Evolutionary conservation across 2,329 filamentous ascomycete species (phyloP).

Genomic region (Cadophora luteo-olivacea): DNA sequence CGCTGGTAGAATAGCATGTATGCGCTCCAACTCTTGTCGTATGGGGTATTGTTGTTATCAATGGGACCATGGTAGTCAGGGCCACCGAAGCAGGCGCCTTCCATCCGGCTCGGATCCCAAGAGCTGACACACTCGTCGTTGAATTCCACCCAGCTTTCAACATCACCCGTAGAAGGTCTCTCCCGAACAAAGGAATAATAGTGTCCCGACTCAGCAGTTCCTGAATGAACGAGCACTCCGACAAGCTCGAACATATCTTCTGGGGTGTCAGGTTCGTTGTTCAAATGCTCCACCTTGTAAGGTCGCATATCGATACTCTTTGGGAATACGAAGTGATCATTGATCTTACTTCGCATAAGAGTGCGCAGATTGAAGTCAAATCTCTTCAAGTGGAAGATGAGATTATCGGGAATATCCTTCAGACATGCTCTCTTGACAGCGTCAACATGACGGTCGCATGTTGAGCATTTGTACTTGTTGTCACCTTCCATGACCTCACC

Average conservation of each 20-base stretch:
- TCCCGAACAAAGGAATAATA: constrained; percentile 97
- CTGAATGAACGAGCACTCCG: constrained; percentile 92
- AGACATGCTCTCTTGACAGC: constrained; percentile 92
- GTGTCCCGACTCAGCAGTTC: constrained; percentile 91
- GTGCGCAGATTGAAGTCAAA: constrained; percentile 83
- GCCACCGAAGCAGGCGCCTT: constrained; percentile 82
- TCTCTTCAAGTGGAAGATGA: constrained; percentile 93
- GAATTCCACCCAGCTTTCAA: constrained; percentile 81
- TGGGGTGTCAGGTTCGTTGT: constrained; percentile 60
- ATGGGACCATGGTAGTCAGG: constrained; percentile 59
- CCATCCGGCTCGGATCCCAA: constrained; percentile 78
- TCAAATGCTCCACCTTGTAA: constrained; percentile 87
- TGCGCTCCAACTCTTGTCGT: constrained; percentile 80
- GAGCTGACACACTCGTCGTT: constrained; percentile 84
- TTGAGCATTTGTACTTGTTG: constrained; percentile 97
- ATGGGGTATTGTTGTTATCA: constrained; percentile 53
- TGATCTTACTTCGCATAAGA: constrained; percentile 88
- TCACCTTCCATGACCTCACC: constrained; percentile 97
- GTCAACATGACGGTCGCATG: constrained; percentile 86
- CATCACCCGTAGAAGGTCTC: constrained; percentile 61
- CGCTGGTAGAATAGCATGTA: constrained; percentile 99
- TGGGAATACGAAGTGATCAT: constrained; percentile 92
- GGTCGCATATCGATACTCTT: constrained; percentile 82
- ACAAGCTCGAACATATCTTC: constrained; percentile 90
- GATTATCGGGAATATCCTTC: constrained; percentile 89